Conservation (phyloP, 1,284 basidiomycete genomes). For the Polyporus tsugae region DNA sequence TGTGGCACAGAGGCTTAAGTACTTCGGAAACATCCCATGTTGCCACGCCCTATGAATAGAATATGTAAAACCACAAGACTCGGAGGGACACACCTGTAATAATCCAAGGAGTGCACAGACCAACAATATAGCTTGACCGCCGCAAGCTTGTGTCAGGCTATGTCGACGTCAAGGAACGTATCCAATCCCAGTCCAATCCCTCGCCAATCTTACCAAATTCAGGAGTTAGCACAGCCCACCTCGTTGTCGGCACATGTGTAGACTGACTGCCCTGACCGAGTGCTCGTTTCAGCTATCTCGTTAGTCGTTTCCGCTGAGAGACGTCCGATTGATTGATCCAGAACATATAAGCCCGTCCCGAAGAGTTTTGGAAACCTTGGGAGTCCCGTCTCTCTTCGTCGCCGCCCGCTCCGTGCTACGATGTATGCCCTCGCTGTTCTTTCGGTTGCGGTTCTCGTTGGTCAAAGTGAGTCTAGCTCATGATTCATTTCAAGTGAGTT, state of each 20-base stretch:
- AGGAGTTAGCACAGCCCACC: neutral
- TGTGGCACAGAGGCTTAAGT: neutral
- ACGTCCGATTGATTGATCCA: neutral
- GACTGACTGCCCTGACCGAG: neutral
- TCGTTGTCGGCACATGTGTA: neutral
- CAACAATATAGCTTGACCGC: neutral
- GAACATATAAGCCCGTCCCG: neutral
- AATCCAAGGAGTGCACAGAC: neutral
- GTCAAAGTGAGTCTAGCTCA: constrained; percentile 25
- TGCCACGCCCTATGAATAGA: too few relatives aligned
- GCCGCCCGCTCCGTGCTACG: neutral
- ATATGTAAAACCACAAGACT: too few relatives aligned
- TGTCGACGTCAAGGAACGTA: neutral
- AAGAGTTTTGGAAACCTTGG: neutral
- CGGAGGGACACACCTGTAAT: too few relatives aligned
- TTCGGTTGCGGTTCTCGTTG: constrained; percentile 27
- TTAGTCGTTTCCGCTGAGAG: neutral
- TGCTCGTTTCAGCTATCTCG: neutral
- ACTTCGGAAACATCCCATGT: too few relatives aligned
- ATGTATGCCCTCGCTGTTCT: constrained; percentile 31
- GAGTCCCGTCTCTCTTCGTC: neutral
- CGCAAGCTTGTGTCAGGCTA: neutral
- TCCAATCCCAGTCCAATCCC: neutral
- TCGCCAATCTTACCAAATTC: neutral
- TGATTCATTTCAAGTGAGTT: neutral